Conservation (phyloP, 2,329 filamentous ascomycete genomes). For the Byssothecium circinans region DNA sequence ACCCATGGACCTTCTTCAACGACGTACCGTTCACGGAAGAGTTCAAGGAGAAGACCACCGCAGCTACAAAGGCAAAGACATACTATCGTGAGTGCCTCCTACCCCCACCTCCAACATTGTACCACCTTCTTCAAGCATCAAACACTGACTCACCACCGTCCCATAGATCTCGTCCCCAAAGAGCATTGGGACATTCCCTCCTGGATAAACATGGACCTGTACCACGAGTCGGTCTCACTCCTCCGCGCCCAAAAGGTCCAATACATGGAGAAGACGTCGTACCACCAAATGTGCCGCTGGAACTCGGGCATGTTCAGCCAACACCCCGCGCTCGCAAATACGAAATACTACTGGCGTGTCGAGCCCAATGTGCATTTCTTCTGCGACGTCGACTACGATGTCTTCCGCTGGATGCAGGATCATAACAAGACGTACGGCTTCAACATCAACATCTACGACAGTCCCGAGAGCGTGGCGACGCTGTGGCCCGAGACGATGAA, state of each 20-base stretch:
- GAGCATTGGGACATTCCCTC: conserved; percentile 91
- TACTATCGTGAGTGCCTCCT: conserved; percentile 70
- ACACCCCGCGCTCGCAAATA: conserved; percentile 80
- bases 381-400: conserved; percentile 97
- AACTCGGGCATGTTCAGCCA: conserved; percentile 98
- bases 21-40: conserved; percentile 90
- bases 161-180: conserved; percentile 78
- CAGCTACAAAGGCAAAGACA: conserved; percentile 84
- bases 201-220: conserved; percentile 90
- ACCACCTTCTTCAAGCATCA: no score
- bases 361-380: conserved; percentile 99
- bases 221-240: conserved; percentile 78
- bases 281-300: conserved; percentile 99
- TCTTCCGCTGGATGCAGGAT: conserved; percentile 97
- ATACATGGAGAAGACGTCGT: conserved; percentile 85
- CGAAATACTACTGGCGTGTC: conserved; percentile 96
- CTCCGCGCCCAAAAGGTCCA: conserved; percentile 84
- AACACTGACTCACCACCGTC: conserved; percentile 5
- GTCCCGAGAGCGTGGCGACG: conserved; percentile 78
- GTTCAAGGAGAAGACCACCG: conserved; percentile 81
- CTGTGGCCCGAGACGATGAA: conserved; percentile 96
- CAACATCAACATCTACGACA: conserved; percentile 96
- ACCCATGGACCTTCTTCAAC: conserved; percentile 99
- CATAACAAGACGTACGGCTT: conserved; percentile 99
- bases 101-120: no score